These are phyloP conservation scores for Mortierella sp. DNA, from an alignment of 371 early-diverging fungal genomes.

Conservation along the genomic window DNA sequence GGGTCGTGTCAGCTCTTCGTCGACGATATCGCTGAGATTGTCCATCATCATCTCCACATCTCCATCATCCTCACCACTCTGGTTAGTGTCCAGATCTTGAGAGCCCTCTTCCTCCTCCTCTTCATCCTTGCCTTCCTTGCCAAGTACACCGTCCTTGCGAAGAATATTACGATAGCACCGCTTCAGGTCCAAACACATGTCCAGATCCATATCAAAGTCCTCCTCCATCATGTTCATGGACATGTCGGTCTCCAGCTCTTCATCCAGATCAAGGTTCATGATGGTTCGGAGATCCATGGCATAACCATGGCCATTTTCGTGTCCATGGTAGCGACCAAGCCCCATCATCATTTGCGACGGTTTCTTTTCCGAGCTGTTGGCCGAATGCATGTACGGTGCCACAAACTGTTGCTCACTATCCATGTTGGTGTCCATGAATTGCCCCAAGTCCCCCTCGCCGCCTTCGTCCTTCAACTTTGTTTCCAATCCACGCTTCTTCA, in stretches of 20 bases:
- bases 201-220: slow-evolving; percentile 28
- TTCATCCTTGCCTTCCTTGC: slow-evolving; percentile 1
- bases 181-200: slow-evolving; percentile 38
- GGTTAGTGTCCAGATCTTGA: not conserved
- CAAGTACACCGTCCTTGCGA: not conserved
- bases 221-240: too few relatives aligned
- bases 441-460: slow-evolving; percentile 16
- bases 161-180: slow-evolving; percentile 30
- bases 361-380: slow-evolving; percentile 33
- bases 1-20: not conserved
- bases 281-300: slow-evolving; percentile 48
- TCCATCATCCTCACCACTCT: not conserved
- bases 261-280: slow-evolving; percentile 48
- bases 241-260: slow-evolving; percentile 31
- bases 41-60: not conserved
- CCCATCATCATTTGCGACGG: slow-evolving; percentile 46
- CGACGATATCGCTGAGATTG: not conserved
- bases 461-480: slow-evolving; percentile 22
- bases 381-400: slow-evolving; percentile 11
- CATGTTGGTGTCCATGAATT: slow-evolving; percentile 22
- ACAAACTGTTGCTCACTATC: slow-evolving; percentile 16
- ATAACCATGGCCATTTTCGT: too few relatives aligned
- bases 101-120: not conserved
- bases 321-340: slow-evolving; percentile 24
- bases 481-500: slow-evolving; percentile 30